Conservation (phyloP, 1,284 basidiomycete genomes). For the Sporisorium reilianum region DNA sequence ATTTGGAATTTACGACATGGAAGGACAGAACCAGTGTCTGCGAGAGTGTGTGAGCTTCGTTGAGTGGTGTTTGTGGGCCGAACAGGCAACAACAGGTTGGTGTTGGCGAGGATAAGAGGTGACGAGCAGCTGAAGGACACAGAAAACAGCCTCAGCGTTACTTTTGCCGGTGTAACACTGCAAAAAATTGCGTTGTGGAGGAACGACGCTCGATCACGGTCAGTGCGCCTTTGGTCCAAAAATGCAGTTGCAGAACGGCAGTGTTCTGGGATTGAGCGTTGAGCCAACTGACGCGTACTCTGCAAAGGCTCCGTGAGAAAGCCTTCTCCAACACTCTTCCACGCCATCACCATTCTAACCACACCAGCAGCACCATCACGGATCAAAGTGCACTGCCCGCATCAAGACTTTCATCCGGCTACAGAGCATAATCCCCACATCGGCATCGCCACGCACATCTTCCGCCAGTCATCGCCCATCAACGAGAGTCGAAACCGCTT, state of each 20-base stretch:
- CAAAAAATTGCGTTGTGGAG: slow-evolving; percentile 31
- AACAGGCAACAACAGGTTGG: neutral
- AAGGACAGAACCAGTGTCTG: neutral
- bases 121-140: neutral
- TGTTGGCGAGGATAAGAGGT: neutral
- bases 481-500: neutral
- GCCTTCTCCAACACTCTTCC: neutral
- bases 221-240: slow-evolving; percentile 1
- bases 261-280: slow-evolving; percentile 11
- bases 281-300: slow-evolving; percentile 41
- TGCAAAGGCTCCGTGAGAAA: neutral
- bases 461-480: neutral
- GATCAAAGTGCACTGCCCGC: too few species aligned
- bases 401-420: too few species aligned
- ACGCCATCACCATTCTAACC: neutral
- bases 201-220: slow-evolving; percentile 34
- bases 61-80: neutral
- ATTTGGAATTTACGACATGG: neutral
- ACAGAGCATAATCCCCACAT: neutral
- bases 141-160: neutral
- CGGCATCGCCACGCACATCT: neutral
- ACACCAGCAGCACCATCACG: too few species aligned
- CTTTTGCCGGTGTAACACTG: slow-evolving; percentile 9
- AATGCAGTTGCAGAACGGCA: slow-evolving; percentile 26
- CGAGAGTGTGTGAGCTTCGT: neutral